Conservation (phyloP, 345 rosid genomes). For the Eucalyptus guilfoylei region DNA sequence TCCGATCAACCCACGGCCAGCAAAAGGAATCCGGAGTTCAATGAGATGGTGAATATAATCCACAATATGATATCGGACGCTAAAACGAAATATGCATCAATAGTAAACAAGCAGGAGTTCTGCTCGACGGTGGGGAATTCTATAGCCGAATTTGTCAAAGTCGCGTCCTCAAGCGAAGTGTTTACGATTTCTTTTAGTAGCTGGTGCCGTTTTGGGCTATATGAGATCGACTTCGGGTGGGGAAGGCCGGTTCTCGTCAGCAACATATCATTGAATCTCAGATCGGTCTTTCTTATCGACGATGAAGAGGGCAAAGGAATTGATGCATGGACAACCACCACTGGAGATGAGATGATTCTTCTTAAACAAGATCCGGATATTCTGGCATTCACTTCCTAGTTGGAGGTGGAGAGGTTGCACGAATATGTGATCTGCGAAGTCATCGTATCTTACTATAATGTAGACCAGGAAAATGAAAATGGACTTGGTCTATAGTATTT, state of each 20-base stretch:
- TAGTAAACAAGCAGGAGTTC: neutral
- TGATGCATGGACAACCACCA: slow-evolving; percentile 37
- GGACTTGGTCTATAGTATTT: neutral
- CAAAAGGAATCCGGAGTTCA: neutral
- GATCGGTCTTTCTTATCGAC: slow-evolving; percentile 21
- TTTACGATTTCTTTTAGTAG: slow-evolving; percentile 9
- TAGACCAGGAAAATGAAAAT: neutral
- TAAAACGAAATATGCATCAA: neutral
- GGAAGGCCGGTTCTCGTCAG: slow-evolving; percentile 33
- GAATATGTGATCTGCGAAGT: neutral
- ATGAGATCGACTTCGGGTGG: slow-evolving; percentile 48
- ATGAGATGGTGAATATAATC: neutral
- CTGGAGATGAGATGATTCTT: neutral
- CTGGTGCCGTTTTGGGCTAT: slow-evolving; percentile 17
- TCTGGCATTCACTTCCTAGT: neutral
- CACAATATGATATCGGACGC: neutral
- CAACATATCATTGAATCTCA: slow-evolving; percentile 6
- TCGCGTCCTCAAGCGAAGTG: neutral
- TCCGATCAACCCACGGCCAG: neutral
- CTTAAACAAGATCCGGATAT: neutral
- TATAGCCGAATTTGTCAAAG: neutral
- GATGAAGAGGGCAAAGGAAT: slow-evolving; percentile 17
- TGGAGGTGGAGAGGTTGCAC: neutral
- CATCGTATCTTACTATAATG: neutral
- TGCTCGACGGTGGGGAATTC: neutral